Evolutionary conservation across 345 rosid genomes (phyloP).

Genomic region (Bruguiera gymnorhiza): DNA sequence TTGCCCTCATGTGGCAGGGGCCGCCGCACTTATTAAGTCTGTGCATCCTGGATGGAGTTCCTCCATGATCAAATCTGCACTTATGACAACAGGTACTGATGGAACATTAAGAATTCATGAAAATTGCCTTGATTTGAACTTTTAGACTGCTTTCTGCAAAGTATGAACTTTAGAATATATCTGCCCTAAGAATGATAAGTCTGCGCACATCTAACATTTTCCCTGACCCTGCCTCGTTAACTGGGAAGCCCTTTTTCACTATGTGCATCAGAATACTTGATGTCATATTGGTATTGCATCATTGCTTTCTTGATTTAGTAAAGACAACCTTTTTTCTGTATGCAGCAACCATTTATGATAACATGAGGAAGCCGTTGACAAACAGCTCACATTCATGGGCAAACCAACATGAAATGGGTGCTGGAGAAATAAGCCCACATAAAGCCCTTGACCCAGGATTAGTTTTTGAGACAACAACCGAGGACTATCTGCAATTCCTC

Average conservation of each 20-base stretch:
- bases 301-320: no score
- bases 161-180: not conserved
- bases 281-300: no score
- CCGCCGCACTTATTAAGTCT: conserved; percentile 60
- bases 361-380: conserved; percentile 42
- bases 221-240: no score
- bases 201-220: no score
- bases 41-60: conserved; percentile 51
- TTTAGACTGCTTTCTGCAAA: not conserved
- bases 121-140: not conserved
- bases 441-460: conserved; percentile 72
- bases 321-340: not conserved
- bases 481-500: conserved; percentile 55
- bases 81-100: conserved; percentile 63
- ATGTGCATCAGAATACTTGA: no score
- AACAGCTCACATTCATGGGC: conserved; percentile 44
- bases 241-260: no score
- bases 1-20: conserved; percentile 82
- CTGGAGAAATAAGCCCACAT: conserved; percentile 58
- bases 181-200: no score
- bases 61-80: conserved; percentile 76
- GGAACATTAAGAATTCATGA: no score
- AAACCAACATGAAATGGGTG: conserved; percentile 65
- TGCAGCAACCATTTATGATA: conserved; percentile 53
- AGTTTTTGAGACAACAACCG: conserved; percentile 52